Evolutionary conservation across 2,329 filamentous ascomycete species (phyloP), one percentile per base, ranked within the genome.

Genomic region (Colletotrichum sp.): DNA sequence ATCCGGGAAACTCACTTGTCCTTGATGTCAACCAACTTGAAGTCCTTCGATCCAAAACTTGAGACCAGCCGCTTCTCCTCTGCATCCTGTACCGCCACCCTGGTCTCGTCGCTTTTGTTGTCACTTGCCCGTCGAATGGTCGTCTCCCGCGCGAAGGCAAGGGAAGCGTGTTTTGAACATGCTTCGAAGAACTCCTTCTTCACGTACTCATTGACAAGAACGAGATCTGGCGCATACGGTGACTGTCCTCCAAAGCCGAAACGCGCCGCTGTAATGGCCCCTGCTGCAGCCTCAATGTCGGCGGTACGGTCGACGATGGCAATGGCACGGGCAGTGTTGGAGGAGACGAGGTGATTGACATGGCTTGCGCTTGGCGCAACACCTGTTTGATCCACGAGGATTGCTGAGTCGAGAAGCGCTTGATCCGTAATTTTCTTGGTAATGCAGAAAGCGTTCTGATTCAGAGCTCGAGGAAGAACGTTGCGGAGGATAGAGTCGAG

Each of bases 141-240:
- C 16, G 64, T 73, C 54, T 79, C 74, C 29, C 79, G 79, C 9
- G 81, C 79, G 29, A 87, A 84, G 1, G 87, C 86, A 61, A 73
- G 63, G 29, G 54, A 62, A 12, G 72, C 72, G 12, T 73, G 62
- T 47, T 72, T 73, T 3, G 68, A 73, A 27, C 72, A 73, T 13
- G 72, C 72, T 69, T 87, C 84, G 1, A 90, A 79, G 75, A 93
- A 92, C 0, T 85, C 83, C 69, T 87, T 84, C 81, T 89, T 89
- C 5, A 86, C 83, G 72, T 88, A 93, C 75, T 93, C 91, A 73
- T 93, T 92, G n/a, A 93, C 90, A 0, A 93, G 81, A 0, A 93
- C 88, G 0, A 92, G 34, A 77, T 93, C 91, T 0, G 91, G 91
- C 0, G 90, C 88, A 77, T 92, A 93, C 0, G 90, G 86, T 1